Conservation (phyloP, 441 rosid genomes). For the Corymbia calophylla region DNA sequence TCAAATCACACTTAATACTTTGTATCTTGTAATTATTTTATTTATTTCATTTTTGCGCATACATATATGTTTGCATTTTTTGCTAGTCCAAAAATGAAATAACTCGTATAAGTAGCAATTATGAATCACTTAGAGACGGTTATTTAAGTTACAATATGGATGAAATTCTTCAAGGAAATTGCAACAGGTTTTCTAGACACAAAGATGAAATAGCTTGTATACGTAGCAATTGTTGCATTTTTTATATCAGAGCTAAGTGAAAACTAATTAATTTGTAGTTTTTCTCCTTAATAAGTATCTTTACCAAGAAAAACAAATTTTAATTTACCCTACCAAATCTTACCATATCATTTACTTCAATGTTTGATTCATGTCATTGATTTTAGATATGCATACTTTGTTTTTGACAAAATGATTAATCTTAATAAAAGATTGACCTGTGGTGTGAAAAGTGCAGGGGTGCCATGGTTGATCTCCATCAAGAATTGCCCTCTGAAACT, state of each 20-base stretch:
- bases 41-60: no score
- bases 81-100: no score
- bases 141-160: background rate
- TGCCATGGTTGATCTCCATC: rapidly evolving
- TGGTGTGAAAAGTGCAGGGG: no score
- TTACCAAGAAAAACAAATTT: no score
- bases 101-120: background rate
- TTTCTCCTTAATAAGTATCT: background rate
- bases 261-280: no score
- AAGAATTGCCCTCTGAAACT: rapidly evolving
- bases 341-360: rapidly evolving
- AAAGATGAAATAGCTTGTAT: no score
- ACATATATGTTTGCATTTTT: no score
- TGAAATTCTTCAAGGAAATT: background rate
- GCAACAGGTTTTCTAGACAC: background rate
- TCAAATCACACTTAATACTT: no score
- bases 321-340: background rate
- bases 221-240: no score
- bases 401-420: background rate
- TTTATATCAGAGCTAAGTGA: no score
- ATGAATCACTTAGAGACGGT: background rate
- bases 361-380: rapidly evolving
- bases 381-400: rapidly evolving
- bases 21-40: no score
- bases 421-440: background rate